Percentiles rank a stretch among this genome's conserved stretches.
Conservation (phyloP, 2,329 filamentous ascomycete species). For the Cyclaneusma minus region DNA sequence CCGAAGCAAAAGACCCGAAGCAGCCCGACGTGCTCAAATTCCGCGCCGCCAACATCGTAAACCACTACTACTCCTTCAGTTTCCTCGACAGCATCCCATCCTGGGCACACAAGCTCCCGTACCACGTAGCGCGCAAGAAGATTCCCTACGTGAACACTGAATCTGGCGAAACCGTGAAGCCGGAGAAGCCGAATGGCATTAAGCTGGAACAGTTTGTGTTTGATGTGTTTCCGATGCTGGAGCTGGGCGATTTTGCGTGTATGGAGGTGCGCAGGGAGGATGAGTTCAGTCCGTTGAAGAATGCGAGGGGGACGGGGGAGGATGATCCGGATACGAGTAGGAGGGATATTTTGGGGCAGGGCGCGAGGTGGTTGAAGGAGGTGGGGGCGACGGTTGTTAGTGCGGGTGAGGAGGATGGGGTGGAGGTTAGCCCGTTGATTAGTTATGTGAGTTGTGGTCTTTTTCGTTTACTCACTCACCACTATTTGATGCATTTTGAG, state of each 20-base stretch:
- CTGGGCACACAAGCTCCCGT: constrained; percentile 75
- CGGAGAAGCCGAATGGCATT: constrained; percentile 90
- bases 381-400: constrained; percentile 63
- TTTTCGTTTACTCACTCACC: constrained; percentile 1
- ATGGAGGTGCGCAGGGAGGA: constrained; percentile 95
- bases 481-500: constrained; percentile 28
- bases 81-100: constrained; percentile 84
- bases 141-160: constrained; percentile 71
- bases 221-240: constrained; percentile 85
- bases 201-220: constrained; percentile 99
- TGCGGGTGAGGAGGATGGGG: constrained; percentile 44
- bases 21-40: constrained; percentile 77
- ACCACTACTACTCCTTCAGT: constrained; percentile 95
- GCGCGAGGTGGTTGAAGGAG: constrained; percentile 67
- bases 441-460: constrained; percentile 65
- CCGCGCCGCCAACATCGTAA: constrained; percentile 97
- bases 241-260: constrained; percentile 80
- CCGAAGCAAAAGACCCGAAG: constrained; percentile 73
- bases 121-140: constrained; percentile 97
- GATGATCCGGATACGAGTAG: constrained; percentile 92
- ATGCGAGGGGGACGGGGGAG: constrained; percentile 67
- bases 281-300: constrained; percentile 97
- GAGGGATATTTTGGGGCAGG: constrained; percentile 78
- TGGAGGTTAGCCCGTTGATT: constrained; percentile 84
- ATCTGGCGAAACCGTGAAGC: constrained; percentile 70